Evolutionary conservation across 108 stramenopile genomes (phyloP), one percentile per base, ranked within the genome.

Genomic region (Cyclostephanos invisitatus): DNA sequence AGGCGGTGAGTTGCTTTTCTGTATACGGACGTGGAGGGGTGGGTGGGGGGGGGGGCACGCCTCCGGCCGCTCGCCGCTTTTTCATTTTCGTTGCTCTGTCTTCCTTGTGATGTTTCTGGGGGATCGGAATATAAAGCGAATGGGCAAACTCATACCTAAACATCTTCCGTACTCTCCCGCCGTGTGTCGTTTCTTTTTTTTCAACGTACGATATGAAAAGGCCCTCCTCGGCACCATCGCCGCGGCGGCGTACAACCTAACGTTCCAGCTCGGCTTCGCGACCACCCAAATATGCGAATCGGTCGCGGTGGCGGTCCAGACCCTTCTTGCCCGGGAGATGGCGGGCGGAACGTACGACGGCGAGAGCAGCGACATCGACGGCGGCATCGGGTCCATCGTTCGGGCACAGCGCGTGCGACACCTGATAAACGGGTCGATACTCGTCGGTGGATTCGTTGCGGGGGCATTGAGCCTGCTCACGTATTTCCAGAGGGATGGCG

Each of bases 201-300:
- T 32, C 4, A 53, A 53, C 24, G 51, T 1, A 0, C 5, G 6
- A 53, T 6, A 40, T 15, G 4, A 46, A 14, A 22, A 69, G 48
- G 95, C 95, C 10, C 37, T 89, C 38, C 81, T 96, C 47, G 97
- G 97, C 2, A 64, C 92, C 10, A 87, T 95, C 3, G 78, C 86
- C 17, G 91, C 93, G 9, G 97, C 97, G 9, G 95, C 93, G 0
- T 95, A 97, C 84, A 92, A 92, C 67, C 77, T 97, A 0, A 94
- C 93, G 0, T 97, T 97, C 68, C 93, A 96, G 78, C 69, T 97
- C 7, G 97, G 97, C 24, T 92, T 96, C 71, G 97, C 95, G 1
- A 96, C 94, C 9, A 96, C 97, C 15, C 97, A 97, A 80, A 87
- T 96, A 18, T 96, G 95, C 68, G 96, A 96, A 69, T 84, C 93